Base-by-base conservation (phyloP, 140 eudicot species). In the Flaveria floridana region DNA sequence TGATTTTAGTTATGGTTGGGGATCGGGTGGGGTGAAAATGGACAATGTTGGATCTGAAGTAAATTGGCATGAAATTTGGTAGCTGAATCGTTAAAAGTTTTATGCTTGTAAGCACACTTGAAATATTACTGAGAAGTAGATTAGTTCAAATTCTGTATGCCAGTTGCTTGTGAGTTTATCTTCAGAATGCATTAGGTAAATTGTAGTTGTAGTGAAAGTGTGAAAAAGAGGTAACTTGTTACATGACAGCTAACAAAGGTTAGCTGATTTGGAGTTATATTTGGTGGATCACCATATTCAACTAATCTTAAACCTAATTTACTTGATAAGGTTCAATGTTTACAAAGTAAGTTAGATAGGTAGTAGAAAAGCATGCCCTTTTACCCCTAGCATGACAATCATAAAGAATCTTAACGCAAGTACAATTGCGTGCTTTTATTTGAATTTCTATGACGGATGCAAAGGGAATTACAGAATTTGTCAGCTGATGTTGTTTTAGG, bases 211-310 rank as follows among this genome's bases (percentile, higher is more conserved):
- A 47, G 67, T 30, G 65, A 58, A 69, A 70, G 25, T 30, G 72
- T 30, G 65, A 58, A 69, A 70, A 23, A 52, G 59, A 52, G 74
- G 44, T 39, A 39, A 68, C 8, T 63, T 61, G 48, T 56, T 76
- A 68, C 72, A 75, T 63, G 50, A 58, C 65, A 62, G 65, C 53
- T 13, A 19, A 66, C 34, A 77, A 77, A 70, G 63, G 30, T 68
- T 21, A 57, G 68, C 41, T 80, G 70, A 34, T 59, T 58, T 59
- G 82, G 75, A 66, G 51, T 25, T 25, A 68, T 65, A 77, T 70
- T 81, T 70, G 81, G 78, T 76, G 81, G 75, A 50, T 39, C 63
- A 71, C 63, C 78, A 64, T 69, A 72, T 47, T 72, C 82, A 76
- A 55, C 78, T 52, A 76, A 71, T 76, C 71, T 59, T 57, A 57